Evolutionary conservation across 306 rosid genomes (phyloP).

Genomic region (Heteromeles arbutifolia): DNA sequence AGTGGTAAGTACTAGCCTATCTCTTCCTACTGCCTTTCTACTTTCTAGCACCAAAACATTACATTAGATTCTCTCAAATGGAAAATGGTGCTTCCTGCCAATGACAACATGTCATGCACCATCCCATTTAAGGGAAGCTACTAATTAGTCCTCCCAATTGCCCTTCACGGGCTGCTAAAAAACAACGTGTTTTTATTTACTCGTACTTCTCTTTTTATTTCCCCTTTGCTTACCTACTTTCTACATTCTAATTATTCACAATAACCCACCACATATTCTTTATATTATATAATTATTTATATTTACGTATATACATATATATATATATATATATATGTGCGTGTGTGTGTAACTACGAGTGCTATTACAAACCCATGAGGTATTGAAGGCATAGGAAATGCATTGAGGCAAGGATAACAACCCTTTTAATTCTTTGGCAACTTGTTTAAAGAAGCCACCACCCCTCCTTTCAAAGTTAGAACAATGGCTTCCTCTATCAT

Average conservation of each 20-base stretch:
- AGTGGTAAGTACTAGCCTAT: too few relatives aligned
- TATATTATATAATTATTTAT: not conserved
- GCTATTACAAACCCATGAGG: not conserved
- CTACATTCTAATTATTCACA: too few relatives aligned
- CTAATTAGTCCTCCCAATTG: slow-evolving; percentile 8
- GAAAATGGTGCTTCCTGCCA: not conserved
- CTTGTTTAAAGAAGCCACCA: not conserved
- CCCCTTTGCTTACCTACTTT: not conserved
- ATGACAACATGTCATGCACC: slow-evolving; percentile 13
- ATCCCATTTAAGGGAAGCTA: slow-evolving; percentile 16
- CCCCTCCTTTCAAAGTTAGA: not conserved
- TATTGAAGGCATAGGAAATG: not conserved
- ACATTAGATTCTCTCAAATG: not conserved
- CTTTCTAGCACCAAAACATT: not conserved
- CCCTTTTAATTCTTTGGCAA: not conserved
- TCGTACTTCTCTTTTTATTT: not conserved
- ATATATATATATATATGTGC: too few relatives aligned
- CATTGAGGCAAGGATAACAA: not conserved
- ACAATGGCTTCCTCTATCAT: slow-evolving; percentile 30
- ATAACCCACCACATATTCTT: too few relatives aligned
- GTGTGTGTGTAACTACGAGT: not conserved
- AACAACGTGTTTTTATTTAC: slow-evolving; percentile 26
- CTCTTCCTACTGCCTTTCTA: too few relatives aligned
- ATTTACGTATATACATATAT: not conserved
- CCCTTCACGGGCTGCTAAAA: slow-evolving; percentile 57